Conservation (phyloP, 2,329 filamentous ascomycete genomes). For the Trichoderma arundinaceum region DNA sequence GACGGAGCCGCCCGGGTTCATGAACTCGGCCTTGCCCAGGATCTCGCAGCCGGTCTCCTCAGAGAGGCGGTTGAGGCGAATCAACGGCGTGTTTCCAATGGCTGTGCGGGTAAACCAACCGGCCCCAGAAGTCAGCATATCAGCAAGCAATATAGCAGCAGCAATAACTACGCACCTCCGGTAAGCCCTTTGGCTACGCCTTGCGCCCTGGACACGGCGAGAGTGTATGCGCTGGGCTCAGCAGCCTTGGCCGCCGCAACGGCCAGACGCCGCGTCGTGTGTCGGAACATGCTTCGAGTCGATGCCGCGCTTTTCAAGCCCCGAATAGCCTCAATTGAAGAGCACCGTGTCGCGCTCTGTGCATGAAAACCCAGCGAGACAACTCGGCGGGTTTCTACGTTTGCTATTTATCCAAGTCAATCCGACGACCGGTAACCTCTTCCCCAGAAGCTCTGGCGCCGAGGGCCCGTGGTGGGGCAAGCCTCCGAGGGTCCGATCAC, state of each 20-base stretch:
- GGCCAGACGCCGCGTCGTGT: conserved; percentile 70
- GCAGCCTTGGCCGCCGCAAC: conserved; percentile 56
- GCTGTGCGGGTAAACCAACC: conserved; percentile 57
- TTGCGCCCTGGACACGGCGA: conserved; percentile 79
- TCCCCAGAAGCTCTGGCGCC: conserved; percentile 13
- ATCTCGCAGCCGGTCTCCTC: conserved; percentile 91
- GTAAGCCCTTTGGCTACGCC: conserved; percentile 78
- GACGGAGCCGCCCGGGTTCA: conserved; percentile 94
- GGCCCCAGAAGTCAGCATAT: background rate
- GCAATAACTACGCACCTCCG: conserved; percentile 65
- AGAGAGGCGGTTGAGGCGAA: conserved; percentile 86
- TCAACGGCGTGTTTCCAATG: conserved; percentile 96
- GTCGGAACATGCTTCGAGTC: conserved; percentile 66
- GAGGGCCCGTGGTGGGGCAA: conserved; percentile 31
- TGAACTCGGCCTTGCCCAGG: conserved; percentile 97
- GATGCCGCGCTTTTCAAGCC: background rate
- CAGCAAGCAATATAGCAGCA: background rate
- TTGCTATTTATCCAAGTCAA: too few relatives aligned
- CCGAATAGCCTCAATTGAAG: conserved; percentile 13
- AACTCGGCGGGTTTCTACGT: too few relatives aligned
- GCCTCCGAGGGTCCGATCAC: conserved; percentile 33
- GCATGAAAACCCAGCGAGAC: too few relatives aligned
- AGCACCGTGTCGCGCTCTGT: too few relatives aligned
- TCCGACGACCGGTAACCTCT: background rate
- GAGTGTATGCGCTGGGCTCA: conserved; percentile 62